Conservation (phyloP, 2,329 filamentous ascomycete species). For the Endoconidiophora laricicola region DNA sequence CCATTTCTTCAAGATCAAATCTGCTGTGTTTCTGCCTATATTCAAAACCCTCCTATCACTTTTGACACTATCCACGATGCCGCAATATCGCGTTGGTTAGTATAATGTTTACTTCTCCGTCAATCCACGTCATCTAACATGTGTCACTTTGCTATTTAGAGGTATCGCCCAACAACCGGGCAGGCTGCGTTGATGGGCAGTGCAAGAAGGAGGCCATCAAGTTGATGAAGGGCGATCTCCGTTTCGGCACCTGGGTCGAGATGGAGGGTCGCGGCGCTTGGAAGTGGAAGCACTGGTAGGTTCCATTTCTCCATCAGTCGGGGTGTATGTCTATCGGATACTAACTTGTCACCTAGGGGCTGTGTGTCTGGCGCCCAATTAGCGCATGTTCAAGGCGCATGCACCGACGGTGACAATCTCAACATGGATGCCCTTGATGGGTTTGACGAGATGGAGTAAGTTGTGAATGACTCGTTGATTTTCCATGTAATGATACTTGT, state of each 20-base stretch:
- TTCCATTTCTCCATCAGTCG: not conserved
- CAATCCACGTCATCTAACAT: not conserved
- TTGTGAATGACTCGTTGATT: conserved; percentile 10
- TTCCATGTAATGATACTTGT: not conserved
- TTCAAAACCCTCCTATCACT: not conserved
- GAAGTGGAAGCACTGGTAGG: conserved; percentile 77
- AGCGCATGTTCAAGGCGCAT: conserved; percentile 42
- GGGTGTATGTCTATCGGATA: too few relatives aligned
- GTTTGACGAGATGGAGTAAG: conserved; percentile 53
- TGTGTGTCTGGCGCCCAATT: conserved; percentile 70
- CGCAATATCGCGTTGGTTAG: conserved; percentile 30
- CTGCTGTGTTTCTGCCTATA: not conserved
- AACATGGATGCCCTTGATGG: conserved; percentile 60
- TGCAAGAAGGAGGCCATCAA: conserved; percentile 58
- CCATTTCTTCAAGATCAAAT: not conserved
- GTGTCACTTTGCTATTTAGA: conserved; percentile 32
- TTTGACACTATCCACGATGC: conserved; percentile 20
- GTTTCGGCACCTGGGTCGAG: conserved; percentile 58
- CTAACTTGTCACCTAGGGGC: conserved; percentile 41
- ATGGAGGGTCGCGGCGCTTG: conserved; percentile 46
- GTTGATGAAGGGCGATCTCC: conserved; percentile 62
- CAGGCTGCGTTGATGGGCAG: conserved; percentile 52
- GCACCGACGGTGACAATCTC: conserved; percentile 30
- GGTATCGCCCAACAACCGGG: conserved; percentile 50
- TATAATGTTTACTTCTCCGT: conserved; percentile 1